Base-by-base conservation (phyloP, 2,329 filamentous ascomycete genomes). In the Myriosclerotinia duriaeana region DNA sequence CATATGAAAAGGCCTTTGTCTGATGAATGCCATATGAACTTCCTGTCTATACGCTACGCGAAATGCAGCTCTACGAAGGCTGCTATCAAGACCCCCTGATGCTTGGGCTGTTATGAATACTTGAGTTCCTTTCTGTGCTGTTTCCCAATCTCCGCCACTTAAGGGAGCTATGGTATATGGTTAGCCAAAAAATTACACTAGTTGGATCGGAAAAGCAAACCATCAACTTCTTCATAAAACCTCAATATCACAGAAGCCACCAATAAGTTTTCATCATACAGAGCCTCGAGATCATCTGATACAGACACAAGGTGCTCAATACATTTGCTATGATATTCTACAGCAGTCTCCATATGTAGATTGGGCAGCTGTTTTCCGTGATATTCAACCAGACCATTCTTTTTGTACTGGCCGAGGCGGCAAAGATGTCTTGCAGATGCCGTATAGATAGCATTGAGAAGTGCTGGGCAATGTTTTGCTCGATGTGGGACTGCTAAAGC, bases 31-130 rank as follows among this genome's bases (percentile, higher is more conserved):
- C 30, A 81, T 78, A 67, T 82, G 81, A 8, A 83, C 77, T 70
- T 83, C 81, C 71, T 83, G 82, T 15, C 82, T 77, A 38, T 82
- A 74, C 9, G 81, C 80, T 5, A 83, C 78, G 78, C 82, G 82
- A 69, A 79, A 80, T 0, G 78, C 77, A 8, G 79, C 79, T 63
- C 79, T 78, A 1, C 78, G 78, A n/a, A 81, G 75, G 0, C 78
- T 76, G 7, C 75, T 74, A 20, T 75, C 71, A 50, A 69, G 71
- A 14, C 70, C 71, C 1, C 76, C 70, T 14, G 75, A 74, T 40
- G 74, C 76, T 65, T 73, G 71, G 14, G 71, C 71, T n/a, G 71
- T 69, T 14, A 73, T 70, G 50, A 72, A 73, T 36, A 71, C 69
- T 54, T 71, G 69, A 15, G 71, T 72, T 17, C 70, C 71, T 59